phyloP scores from a whole-genome alignment of 2,329 filamentous ascomycete genomes.

The Venturia oleaginea region DNA sequence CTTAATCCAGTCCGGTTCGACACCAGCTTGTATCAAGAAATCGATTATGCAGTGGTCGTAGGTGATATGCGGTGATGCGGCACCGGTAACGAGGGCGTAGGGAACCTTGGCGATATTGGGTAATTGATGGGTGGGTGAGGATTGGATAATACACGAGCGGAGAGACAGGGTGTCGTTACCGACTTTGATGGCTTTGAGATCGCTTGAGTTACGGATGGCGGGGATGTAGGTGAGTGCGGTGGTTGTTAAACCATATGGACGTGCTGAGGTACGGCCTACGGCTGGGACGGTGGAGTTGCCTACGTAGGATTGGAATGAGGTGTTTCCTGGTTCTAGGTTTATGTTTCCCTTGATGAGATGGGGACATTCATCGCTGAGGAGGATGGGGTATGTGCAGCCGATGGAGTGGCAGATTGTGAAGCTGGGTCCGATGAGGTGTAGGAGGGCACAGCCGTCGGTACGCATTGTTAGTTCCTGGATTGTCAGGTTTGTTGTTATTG shows the following conservation, averaged over 20 bases:
- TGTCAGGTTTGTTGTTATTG: conserved; percentile 23
- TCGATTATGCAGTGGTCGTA: conserved; percentile 48
- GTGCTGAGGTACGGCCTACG: conserved; percentile 17
- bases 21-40: conserved; percentile 40
- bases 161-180: conserved; percentile 21
- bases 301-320: conserved; percentile 15
- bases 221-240: conserved; percentile 27
- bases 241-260: conserved; percentile 27
- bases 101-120: conserved; percentile 40
- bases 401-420: conserved; percentile 44
- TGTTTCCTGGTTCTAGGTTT: conserved; percentile 39
- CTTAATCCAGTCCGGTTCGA: conserved; percentile 21
- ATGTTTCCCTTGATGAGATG: conserved; percentile 41
- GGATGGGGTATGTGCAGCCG: conserved; percentile 38
- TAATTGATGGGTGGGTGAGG: conserved; percentile 34
- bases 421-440: conserved; percentile 34
- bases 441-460: conserved; percentile 33
- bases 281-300: conserved; percentile 5
- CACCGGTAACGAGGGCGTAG: conserved; percentile 41
- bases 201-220: conserved; percentile 19
- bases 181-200: conserved; percentile 20
- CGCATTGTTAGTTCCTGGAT: conserved; percentile 26
- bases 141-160: conserved; percentile 32
- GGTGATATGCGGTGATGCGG: conserved; percentile 44
- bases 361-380: conserved; percentile 41